A percentile compares a stretch with the other conserved stretches of the same genome.
phyloP scores from a whole-genome alignment of 257 asterid species.

The Ballota nigra region DNA sequence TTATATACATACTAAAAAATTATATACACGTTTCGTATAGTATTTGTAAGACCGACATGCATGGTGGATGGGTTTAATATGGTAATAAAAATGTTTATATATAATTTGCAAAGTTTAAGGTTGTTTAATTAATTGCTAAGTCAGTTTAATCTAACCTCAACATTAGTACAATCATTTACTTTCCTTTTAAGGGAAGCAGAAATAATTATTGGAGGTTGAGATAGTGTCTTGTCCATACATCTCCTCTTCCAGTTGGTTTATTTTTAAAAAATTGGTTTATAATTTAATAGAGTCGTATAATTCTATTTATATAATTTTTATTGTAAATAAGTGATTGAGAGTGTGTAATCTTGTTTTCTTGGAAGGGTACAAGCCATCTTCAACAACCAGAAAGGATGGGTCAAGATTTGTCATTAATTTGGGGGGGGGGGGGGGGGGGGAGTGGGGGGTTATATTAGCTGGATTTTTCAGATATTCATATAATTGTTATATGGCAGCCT shows the following conservation, averaged over 20 bases:
- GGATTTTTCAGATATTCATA: constrained; percentile 17
- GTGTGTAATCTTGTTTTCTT: constrained; percentile 21
- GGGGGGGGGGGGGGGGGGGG: constrained; percentile 5
- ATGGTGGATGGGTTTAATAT: constrained; percentile 24
- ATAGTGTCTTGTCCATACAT: constrained; percentile 27
- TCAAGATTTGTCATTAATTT: constrained; percentile 28
- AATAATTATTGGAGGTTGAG: constrained; percentile 20
- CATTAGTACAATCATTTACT: constrained; percentile 22
- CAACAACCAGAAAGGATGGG: constrained; percentile 42
- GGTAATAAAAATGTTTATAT: constrained; percentile 7
- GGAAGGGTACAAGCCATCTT: constrained; percentile 28
- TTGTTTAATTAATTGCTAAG: constrained; percentile 25
- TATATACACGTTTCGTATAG: neutral
- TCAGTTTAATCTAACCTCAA: constrained; percentile 20
- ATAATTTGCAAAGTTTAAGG: constrained; percentile 13
- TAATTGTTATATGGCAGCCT: constrained; percentile 24
- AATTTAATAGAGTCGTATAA: neutral
- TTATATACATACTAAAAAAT: too few species aligned
- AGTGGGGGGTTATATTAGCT: constrained; percentile 28
- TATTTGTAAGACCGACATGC: neutral
- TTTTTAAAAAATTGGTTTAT: neutral
- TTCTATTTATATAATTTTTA: neutral
- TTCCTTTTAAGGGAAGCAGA: constrained; percentile 27
- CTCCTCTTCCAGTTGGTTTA: neutral
- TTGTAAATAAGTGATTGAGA: constrained; percentile 3